Evolutionary conservation across 2,329 filamentous ascomycete genomes (phyloP).

Genomic region (Colletotrichum chrysophilum): DNA sequence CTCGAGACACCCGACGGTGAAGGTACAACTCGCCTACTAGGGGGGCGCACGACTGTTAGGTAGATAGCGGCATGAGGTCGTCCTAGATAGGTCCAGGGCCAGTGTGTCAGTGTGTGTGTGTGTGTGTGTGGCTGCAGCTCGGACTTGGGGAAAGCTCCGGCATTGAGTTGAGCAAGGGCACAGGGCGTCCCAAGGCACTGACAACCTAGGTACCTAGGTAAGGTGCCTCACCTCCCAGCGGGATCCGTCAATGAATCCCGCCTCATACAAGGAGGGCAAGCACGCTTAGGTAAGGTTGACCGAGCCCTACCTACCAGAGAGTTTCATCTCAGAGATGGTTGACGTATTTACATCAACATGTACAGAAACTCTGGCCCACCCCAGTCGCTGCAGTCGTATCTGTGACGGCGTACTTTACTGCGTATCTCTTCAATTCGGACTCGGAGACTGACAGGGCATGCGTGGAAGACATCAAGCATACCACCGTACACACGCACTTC

Average conservation of each 20-base stretch:
- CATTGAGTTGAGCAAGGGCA: background rate
- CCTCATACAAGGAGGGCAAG: background rate
- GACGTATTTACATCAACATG: background rate
- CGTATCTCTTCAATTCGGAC: background rate
- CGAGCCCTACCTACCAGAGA: background rate
- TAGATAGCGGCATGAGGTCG: background rate
- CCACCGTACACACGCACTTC: background rate
- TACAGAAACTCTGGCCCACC: background rate
- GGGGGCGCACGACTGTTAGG: background rate
- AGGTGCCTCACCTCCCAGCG: background rate
- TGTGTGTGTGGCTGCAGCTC: background rate
- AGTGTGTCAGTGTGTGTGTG: background rate
- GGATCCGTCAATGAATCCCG: slow-evolving; percentile 15
- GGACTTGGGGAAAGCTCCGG: slow-evolving; percentile 9
- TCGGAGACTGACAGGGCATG: background rate
- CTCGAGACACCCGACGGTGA: background rate
- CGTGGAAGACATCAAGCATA: background rate
- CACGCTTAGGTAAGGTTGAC: background rate
- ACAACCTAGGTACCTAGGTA: background rate
- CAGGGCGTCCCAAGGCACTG: background rate
- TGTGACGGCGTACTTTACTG: background rate
- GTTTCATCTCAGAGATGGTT: background rate
- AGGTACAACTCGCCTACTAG: background rate
- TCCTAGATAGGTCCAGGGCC: background rate
- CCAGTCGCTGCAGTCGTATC: too few relatives aligned